A percentile compares a stretch with the other conserved stretches of the same genome.
Evolutionary conservation across 140 eudicot species (phyloP).

Genomic region (Anethum foeniculum): DNA sequence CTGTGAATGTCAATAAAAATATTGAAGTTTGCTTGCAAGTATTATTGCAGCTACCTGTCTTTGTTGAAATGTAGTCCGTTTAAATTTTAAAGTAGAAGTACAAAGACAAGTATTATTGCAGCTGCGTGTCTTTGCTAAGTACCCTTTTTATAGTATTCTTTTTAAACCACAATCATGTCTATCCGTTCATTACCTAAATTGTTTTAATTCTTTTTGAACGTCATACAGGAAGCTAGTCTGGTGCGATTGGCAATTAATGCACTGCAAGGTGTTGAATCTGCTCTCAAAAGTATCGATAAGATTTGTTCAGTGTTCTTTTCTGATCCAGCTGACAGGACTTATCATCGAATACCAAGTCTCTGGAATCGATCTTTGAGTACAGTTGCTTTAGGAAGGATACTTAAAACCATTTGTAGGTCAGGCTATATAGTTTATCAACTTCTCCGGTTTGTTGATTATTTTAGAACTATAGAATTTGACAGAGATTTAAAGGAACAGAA

Average conservation of each 20-base stretch:
- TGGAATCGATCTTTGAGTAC: conserved; percentile 74
- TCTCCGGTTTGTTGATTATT: conserved; percentile 53
- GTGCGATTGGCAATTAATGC: conserved; percentile 85
- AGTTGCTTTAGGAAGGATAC: conserved; percentile 62
- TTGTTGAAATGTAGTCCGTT: too few relatives aligned
- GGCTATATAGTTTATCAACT: conserved; percentile 69
- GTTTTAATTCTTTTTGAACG: neutral
- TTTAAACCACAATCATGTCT: neutral
- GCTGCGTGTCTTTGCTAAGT: neutral
- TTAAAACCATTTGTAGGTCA: conserved; percentile 58
- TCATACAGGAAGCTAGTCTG: conserved; percentile 73
- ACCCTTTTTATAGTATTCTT: neutral
- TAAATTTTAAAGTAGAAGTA: too few relatives aligned
- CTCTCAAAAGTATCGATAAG: conserved; percentile 56
- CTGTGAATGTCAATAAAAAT: neutral
- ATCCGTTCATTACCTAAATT: neutral
- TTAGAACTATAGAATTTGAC: conserved; percentile 31
- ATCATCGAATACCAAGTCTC: conserved; percentile 53
- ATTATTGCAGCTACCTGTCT: neutral
- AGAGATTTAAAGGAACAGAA: conserved; percentile 17
- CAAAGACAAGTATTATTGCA: too few relatives aligned
- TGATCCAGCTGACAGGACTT: conserved; percentile 74
- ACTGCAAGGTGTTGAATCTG: conserved; percentile 75
- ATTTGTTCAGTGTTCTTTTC: conserved; percentile 43
- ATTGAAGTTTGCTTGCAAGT: neutral